Percentiles rank a stretch among this genome's conserved stretches.
Evolutionary conservation across 495 filamentous ascomycete genomes (phyloP).

Genomic region (Penicillium roqueforti): DNA sequence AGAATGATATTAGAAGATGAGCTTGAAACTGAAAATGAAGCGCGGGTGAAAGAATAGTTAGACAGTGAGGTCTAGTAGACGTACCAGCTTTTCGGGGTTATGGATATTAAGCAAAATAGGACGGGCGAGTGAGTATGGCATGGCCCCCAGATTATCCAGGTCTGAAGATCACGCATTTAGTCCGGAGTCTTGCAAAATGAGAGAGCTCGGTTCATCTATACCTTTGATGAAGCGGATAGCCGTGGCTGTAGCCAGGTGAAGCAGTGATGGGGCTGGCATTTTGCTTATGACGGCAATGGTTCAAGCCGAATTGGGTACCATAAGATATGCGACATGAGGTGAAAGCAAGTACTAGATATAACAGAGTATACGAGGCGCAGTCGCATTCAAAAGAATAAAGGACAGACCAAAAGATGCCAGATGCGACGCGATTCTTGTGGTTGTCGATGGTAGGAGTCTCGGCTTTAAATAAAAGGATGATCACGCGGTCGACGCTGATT

Average conservation of each 20-base stretch:
- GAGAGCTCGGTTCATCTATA: conserved; percentile 12
- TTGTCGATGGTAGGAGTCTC: not conserved
- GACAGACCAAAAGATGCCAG: not conserved
- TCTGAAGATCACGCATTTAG: conserved; percentile 25
- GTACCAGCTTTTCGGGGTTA: conserved; percentile 62
- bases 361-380: not conserved
- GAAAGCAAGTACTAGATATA: not conserved
- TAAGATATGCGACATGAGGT: not conserved
- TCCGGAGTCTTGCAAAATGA: not conserved
- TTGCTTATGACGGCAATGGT: conserved; percentile 12
- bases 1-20: not conserved
- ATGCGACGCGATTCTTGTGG: not conserved
- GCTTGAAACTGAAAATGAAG: not conserved
- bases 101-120: conserved; percentile 60
- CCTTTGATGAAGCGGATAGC: conserved; percentile 46
- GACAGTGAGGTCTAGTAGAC: conserved; percentile 7
- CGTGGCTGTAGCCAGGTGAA: conserved; percentile 39
- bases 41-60: not conserved
- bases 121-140: conserved; percentile 57
- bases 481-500: not conserved
- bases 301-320: conserved; percentile 13
- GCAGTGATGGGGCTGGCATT: conserved; percentile 44
- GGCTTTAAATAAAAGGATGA: conserved; percentile 2
- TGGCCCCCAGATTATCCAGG: conserved; percentile 59
- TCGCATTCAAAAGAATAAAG: not conserved